Base-by-base conservation (phyloP, 805 yeast species). In the Saccharomycopsis fermentans region DNA sequence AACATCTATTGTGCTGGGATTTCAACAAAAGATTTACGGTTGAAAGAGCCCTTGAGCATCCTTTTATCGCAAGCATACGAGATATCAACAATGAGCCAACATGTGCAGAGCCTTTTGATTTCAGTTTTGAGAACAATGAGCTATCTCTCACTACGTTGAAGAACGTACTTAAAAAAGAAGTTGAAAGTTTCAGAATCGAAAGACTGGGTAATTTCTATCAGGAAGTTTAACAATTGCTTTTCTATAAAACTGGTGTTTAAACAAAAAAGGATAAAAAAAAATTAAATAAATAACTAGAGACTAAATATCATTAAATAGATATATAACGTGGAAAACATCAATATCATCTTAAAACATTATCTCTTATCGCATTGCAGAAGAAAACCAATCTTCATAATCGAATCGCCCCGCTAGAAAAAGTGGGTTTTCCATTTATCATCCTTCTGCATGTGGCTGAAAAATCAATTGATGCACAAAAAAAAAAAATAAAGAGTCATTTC, bases 1-100 rank as follows among this genome's bases (percentile, higher is more conserved):
- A 74, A 1, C 68, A 66, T 11, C 70, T 90, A 52, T 65, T 91
- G 12, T 73, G 77, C 55, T 91, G 96, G 90, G 84, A 81, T 59
- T 78, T 84, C 0, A 70, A 67, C 1, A 64, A 68, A 21, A 74
- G 98, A 56, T 73, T 74, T 27, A 75, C 75, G 0, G 87, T 86
- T 1, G 77, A 75, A 2, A 73, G 79, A 62, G 81, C 87, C 1
- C 67, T 91, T 12, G 70, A 72, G 4, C 90, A 86, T 65, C 73
- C 74, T 0, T 87, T 78, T 65, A 73, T 90, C 8, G 67, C 65
- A 12, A 66, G 70, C 2, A 81, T 88, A 6, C 75, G 92, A 63
- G 78, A 80, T 61, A 58, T 65, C 0, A 73, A 73, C 14, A 82
- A 80, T 57, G 96, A 87, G 67, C 81, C 86, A 0, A 69, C 57